Evolutionary conservation across 768 basidiomycete species (phyloP).

Genomic region (Leccinum imitatum): DNA sequence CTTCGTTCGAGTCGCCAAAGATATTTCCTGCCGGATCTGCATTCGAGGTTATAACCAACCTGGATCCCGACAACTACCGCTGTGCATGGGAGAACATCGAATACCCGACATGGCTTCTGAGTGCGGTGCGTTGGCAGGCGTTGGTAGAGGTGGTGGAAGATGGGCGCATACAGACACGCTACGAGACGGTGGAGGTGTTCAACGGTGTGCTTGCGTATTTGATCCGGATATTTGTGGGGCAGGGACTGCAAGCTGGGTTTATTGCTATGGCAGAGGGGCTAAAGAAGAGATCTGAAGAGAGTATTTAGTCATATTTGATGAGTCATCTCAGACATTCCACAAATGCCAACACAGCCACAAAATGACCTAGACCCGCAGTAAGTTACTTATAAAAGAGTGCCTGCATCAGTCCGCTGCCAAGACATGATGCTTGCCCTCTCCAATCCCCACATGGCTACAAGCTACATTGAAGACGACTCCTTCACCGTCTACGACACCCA

Average conservation of each 20-base stretch:
- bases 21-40: conserved; percentile 38
- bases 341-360: conserved; percentile 26
- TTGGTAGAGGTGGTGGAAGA: conserved; percentile 45
- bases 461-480: conserved; percentile 16
- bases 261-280: conserved; percentile 56
- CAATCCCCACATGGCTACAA: conserved; percentile 11
- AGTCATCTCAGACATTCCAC: conserved; percentile 18
- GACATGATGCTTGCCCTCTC: conserved; percentile 20
- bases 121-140: conserved; percentile 63
- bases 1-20: conserved; percentile 45
- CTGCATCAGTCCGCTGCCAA: neutral
- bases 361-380: conserved; percentile 25
- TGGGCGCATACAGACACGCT: conserved; percentile 50
- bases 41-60: conserved; percentile 44
- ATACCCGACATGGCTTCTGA: conserved; percentile 48
- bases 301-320: neutral
- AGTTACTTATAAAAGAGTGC: neutral
- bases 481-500: conserved; percentile 38
- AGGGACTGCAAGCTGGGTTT: conserved; percentile 46
- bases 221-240: conserved; percentile 44
- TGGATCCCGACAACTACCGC: conserved; percentile 55
- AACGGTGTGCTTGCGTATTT: conserved; percentile 54
- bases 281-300: conserved; percentile 49
- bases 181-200: conserved; percentile 66
- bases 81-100: conserved; percentile 53